Percentiles rank a stretch among this genome's conserved stretches.
These are phyloP conservation scores for Urochloa ruziziensis DNA, from an alignment of 176 grass and related monocot species.

Conservation along the genomic window DNA sequence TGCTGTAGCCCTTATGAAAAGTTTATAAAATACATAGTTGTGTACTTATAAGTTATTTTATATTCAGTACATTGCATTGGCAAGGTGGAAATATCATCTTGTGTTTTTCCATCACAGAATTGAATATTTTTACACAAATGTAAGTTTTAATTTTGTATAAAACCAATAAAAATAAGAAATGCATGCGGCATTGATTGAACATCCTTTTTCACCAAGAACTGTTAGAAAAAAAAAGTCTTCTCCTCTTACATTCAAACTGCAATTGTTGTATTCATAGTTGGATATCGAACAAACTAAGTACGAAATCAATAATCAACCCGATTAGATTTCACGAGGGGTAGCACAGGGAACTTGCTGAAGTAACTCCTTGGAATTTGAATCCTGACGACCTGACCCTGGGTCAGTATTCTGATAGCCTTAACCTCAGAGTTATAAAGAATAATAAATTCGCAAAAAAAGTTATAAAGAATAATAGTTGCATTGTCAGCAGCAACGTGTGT, in stretches of 20 bases:
- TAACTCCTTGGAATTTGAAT: background rate
- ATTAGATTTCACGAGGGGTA: background rate
- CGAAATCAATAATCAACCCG: no score
- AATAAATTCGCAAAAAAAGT: no score
- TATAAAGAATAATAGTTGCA: background rate
- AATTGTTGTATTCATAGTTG: no score
- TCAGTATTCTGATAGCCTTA: background rate
- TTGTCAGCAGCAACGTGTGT: background rate
- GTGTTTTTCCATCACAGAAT: background rate
- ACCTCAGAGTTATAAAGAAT: background rate
- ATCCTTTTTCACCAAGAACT: background rate
- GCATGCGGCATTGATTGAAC: background rate
- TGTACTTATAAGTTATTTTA: background rate
- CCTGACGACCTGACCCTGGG: no score
- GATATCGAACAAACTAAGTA: no score
- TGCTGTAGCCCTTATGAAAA: background rate
- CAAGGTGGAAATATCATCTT: background rate
- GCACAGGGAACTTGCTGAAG: background rate
- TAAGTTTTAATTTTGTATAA: background rate
- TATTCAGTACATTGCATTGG: background rate
- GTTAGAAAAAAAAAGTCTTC: no score
- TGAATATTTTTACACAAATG: conserved; percentile 7
- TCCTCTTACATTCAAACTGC: no score
- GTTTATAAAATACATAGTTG: background rate
- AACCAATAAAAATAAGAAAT: background rate